Percentiles rank a stretch among this genome's conserved stretches.
These are phyloP conservation scores for Nakaseomyces uthaithaninus DNA, from an alignment of 1,139 yeast species.

Conservation along the genomic window DNA sequence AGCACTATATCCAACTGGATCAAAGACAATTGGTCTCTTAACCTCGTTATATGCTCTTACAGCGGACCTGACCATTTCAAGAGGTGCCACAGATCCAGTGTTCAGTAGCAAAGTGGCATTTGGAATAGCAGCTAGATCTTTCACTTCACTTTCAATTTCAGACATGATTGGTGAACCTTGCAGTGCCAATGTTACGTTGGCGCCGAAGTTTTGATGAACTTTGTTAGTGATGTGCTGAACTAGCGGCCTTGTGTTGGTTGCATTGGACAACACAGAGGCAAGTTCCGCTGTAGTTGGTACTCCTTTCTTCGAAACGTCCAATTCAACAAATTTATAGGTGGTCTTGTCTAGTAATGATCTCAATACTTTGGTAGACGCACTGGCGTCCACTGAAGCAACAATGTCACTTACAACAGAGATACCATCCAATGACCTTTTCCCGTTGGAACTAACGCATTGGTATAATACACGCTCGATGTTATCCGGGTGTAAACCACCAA, in stretches of 20 bases:
- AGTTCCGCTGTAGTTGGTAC: constrained; percentile 7
- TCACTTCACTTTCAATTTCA: constrained; percentile 62
- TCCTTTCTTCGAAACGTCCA: constrained; percentile 6
- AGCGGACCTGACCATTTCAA: constrained; percentile 46
- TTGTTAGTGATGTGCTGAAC: constrained; percentile 84
- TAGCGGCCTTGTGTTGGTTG: constrained; percentile 40
- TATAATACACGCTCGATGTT: constrained; percentile 53
- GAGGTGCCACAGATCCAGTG: constrained; percentile 59
- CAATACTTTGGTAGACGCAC: constrained; percentile 40
- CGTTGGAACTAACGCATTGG: constrained; percentile 38
- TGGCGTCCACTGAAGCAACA: constrained; percentile 61
- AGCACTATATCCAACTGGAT: constrained; percentile 93
- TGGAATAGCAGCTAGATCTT: constrained; percentile 52
- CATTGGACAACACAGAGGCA: constrained; percentile 16
- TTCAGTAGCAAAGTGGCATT: constrained; percentile 56
- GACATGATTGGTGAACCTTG: constrained; percentile 93
- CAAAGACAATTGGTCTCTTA: constrained; percentile 63
- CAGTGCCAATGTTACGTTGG: constrained; percentile 77
- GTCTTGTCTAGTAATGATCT: constrained; percentile 16
- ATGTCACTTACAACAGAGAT: constrained; percentile 82
- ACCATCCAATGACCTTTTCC: constrained; percentile 55
- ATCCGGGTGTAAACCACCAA: constrained; percentile 73
- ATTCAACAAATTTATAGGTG: constrained; percentile 13
- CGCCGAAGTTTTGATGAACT: constrained; percentile 85
- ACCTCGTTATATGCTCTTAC: constrained; percentile 48